A percentile compares a stretch with the other conserved stretches of the same genome.
Evolutionary conservation across 2,329 filamentous ascomycete genomes (phyloP).

Genomic region (Aspergillus bombycis): DNA sequence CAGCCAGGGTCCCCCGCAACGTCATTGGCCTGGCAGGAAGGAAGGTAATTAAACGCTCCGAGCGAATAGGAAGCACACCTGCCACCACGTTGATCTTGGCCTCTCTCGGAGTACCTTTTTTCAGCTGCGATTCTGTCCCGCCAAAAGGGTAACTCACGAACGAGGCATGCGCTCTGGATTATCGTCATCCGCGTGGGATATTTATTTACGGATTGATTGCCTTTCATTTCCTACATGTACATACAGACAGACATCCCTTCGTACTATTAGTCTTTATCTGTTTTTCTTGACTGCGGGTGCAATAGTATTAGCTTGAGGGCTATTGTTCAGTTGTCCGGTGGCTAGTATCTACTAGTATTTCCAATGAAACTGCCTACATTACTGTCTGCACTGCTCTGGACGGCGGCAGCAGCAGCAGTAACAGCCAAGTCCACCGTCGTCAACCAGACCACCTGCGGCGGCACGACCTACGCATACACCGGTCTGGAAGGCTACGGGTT

Average conservation of each 20-base stretch:
- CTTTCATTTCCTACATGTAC: neutral
- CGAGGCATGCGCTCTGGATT: neutral
- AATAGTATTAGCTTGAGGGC: too few relatives aligned
- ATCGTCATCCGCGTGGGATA: neutral
- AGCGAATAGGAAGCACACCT: constrained; percentile 12
- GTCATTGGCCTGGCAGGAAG: constrained; percentile 9
- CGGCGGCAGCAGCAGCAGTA: constrained; percentile 19
- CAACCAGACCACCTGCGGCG: constrained; percentile 60
- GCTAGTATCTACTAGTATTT: too few relatives aligned
- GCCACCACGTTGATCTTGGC: constrained; percentile 18
- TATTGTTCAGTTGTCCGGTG: too few relatives aligned
- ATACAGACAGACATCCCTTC: neutral
- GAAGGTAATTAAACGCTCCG: neutral
- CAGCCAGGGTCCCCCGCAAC: neutral
- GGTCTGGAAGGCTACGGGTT: constrained; percentile 69
- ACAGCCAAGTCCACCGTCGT: constrained; percentile 30
- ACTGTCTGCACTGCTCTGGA: constrained; percentile 18
- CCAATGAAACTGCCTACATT: constrained; percentile 27
- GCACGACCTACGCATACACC: constrained; percentile 66
- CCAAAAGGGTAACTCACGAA: neutral
- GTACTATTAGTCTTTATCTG: too few relatives aligned
- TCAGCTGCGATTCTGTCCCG: neutral
- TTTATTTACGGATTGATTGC: neutral
- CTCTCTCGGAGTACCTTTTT: neutral
- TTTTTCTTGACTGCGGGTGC: neutral